Evolutionary conservation across 768 basidiomycete species (phyloP), one percentile per base, ranked within the genome.

Genomic region (Pulveroboletus frians): DNA sequence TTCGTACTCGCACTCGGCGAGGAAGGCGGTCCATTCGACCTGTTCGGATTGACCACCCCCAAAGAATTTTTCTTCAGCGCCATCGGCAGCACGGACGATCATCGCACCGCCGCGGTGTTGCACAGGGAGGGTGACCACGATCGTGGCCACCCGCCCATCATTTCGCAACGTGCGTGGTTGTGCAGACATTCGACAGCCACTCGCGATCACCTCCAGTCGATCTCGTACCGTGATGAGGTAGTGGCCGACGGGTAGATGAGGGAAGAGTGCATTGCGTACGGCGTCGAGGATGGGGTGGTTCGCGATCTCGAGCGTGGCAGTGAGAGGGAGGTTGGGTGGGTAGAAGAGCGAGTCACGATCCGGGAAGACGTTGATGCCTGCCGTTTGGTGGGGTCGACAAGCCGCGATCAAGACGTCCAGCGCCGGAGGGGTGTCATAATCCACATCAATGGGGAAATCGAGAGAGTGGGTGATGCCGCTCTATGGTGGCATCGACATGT

Each of bases 221-320:
- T 90, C 87, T 40, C 82, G 76, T 11, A 80, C 65, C 0, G 80
- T 80, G 17, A 80, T 80, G 55, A 92, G 78, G 64, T 84, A 81
- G 58, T 88, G 79, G 3, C 87, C 87, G 0, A 70, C 60, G 4
- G 85, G 81, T 4, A 89, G 72, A 23, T 75, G 73, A 0, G 87
- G 86, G 66, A 90, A 89, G n/a, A 92, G 71, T 0, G 81, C 72
- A 48, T 71, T 81, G 40, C 81, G 81, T 18, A 90, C 73, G 0
- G 88, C 82, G 54, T 88, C 88, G 52, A 92, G 78, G 61, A 92
- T 83, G 3, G 88, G 88, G 60, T 88, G 85, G 63, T 84, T 88
- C 17, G 87, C 77, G 53, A 92, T 76, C 57, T 92, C 88, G 56
- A 91, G 78, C 0, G 88, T 84, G 21, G 84, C 73, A 0, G 85